Evolutionary conservation across 306 rosid species (phyloP), one percentile per base, ranked within the genome.

Genomic region (Nissolia schottii): DNA sequence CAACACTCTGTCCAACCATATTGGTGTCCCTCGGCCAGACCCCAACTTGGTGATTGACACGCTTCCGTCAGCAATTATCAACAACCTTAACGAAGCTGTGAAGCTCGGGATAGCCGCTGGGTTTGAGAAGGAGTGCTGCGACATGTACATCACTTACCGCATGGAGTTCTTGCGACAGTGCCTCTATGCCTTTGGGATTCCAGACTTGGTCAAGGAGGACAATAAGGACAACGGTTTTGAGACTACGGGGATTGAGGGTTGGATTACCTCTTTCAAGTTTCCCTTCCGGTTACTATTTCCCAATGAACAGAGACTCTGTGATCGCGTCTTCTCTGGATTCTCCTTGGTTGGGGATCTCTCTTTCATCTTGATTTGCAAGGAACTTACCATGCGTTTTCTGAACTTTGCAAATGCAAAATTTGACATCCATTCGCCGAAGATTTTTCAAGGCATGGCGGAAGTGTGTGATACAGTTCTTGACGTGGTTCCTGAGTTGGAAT

Each of bases 161-260:
- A 75, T 86, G 32, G 93, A 90, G 74, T 92, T 84, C 45, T 63
- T 90, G 13, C 89, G 82, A 59, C 92, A 90, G 80, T 82, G 89
- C 49, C 41, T n/a, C n/a, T n/a, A n/a, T n/a, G n/a, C n/a, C n/a
- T n/a, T n/a, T n/a, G n/a, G n/a, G n/a, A n/a, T n/a, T n/a, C n/a
- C n/a, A n/a, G n/a, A n/a, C n/a, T n/a, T n/a, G n/a, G n/a, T n/a
- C n/a, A n/a, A n/a, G n/a, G n/a, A n/a, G n/a, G n/a, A n/a, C n/a
- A n/a, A n/a, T n/a, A n/a, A n/a, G n/a, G n/a, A n/a, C n/a, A n/a
- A n/a, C n/a, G n/a, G n/a, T n/a, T n/a, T n/a, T n/a, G n/a, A n/a
- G n/a, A n/a, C n/a, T n/a, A n/a, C n/a, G n/a, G n/a, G n/a, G n/a
- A n/a, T n/a, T n/a, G n/a, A n/a, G n/a, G n/a, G n/a, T n/a, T n/a